These are phyloP conservation scores for Lactifluus volemus DNA, from an alignment of 768 basidiomycete genomes.

Conservation along the genomic window DNA sequence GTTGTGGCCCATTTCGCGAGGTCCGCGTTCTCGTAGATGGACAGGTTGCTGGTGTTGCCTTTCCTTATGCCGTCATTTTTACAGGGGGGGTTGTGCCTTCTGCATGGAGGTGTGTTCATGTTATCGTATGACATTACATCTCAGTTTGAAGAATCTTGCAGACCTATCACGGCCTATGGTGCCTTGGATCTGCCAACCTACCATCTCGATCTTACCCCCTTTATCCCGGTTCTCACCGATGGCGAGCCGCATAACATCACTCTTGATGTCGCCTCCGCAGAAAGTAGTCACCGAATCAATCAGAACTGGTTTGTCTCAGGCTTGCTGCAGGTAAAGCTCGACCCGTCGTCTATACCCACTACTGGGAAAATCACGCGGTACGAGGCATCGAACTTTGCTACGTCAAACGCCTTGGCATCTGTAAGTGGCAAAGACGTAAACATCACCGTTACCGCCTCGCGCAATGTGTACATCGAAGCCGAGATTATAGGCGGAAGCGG, in stretches of 20 bases:
- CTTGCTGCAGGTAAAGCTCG: constrained; percentile 50
- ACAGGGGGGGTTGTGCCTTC: neutral
- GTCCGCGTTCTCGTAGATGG: constrained; percentile 53
- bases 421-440: constrained; percentile 39
- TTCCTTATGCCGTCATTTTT: constrained; percentile 44
- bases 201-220: constrained; percentile 64
- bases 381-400: constrained; percentile 48
- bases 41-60: constrained; percentile 44
- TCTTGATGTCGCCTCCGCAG: constrained; percentile 65
- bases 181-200: constrained; percentile 73
- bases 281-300: constrained; percentile 53
- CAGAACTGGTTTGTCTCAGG: constrained; percentile 76
- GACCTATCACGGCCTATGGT: constrained; percentile 65
- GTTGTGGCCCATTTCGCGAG: constrained; percentile 52
- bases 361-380: constrained; percentile 60
- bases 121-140: constrained; percentile 22
- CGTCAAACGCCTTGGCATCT: constrained; percentile 35
- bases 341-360: constrained; percentile 53
- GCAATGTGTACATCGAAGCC: constrained; percentile 50
- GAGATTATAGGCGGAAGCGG: constrained; percentile 30
- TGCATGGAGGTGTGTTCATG: neutral
- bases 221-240: constrained; percentile 41
- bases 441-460: constrained; percentile 54
- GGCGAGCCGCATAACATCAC: constrained; percentile 58
- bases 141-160: constrained; percentile 19